Conservation (phyloP, 352 stramenopile species). For the Thalassiosira livingstoniorum region DNA sequence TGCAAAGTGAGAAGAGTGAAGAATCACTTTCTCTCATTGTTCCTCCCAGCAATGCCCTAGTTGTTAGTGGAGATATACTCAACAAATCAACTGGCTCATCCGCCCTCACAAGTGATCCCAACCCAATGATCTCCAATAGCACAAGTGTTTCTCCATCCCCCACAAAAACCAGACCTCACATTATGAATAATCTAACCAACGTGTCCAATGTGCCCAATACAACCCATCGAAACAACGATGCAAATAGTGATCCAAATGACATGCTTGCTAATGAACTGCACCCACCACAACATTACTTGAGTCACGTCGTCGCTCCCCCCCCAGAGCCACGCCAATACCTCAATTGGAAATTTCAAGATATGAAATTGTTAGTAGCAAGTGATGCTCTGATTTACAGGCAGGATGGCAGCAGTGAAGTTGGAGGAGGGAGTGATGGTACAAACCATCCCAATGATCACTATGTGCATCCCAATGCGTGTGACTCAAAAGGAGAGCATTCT, state of each 20-base stretch:
- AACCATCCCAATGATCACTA: neutral
- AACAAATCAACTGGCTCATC: too few species aligned
- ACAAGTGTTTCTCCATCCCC: too few species aligned
- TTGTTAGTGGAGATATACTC: too few species aligned
- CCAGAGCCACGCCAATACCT: constrained; percentile 72
- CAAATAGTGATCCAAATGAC: constrained; percentile 26
- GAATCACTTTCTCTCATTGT: too few species aligned
- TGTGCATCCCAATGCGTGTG: neutral
- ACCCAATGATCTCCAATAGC: too few species aligned
- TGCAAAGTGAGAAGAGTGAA: too few species aligned
- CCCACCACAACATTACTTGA: constrained; percentile 56
- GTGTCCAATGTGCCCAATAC: too few species aligned
- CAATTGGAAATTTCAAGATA: constrained; percentile 79
- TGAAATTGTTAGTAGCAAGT: constrained; percentile 77
- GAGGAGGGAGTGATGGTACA: neutral
- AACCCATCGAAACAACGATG: too few species aligned
- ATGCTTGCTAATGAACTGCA: constrained; percentile 40
- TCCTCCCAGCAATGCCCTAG: too few species aligned
- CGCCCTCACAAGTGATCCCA: too few species aligned
- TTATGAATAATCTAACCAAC: too few species aligned
- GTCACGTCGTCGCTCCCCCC: constrained; percentile 46
- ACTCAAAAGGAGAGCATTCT: constrained; percentile 11
- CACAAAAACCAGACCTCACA: too few species aligned
- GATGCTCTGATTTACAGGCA: constrained; percentile 72
- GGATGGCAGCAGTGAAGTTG: neutral